Conservation (phyloP, 305 asterid species). For the Fraxinus greggii region DNA sequence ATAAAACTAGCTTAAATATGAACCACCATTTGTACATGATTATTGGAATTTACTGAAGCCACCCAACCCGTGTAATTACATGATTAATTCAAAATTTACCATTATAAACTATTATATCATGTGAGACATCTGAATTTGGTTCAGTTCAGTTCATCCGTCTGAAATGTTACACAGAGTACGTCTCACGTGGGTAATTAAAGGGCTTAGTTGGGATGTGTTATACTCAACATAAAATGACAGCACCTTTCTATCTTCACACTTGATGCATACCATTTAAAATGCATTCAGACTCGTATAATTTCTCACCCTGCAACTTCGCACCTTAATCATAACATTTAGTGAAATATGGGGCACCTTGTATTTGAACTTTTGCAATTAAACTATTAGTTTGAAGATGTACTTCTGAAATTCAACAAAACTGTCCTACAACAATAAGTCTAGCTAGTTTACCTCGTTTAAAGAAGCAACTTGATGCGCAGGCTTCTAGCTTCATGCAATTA, state of each 20-base stretch:
- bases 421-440: not conserved
- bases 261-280: not conserved
- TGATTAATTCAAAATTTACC: not conserved
- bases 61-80: not conserved
- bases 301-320: not conserved
- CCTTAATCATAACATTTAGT: not conserved
- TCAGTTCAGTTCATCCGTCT: not conserved
- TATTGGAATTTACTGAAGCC: not conserved
- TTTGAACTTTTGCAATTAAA: not conserved
- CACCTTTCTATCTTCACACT: not conserved
- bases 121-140: not conserved
- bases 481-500: constrained; percentile 23
- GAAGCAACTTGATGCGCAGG: constrained; percentile 21
- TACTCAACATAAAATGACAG: not conserved
- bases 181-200: not conserved
- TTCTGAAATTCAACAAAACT: not conserved
- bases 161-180: not conserved
- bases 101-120: not conserved
- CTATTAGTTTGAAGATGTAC: not conserved
- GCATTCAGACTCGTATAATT: not conserved
- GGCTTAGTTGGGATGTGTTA: not conserved
- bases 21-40: not conserved
- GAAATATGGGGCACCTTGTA: not conserved
- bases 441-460: constrained; percentile 33
- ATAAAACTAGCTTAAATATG: not conserved